Conservation (phyloP, 352 stramenopile genomes). For the Phytophthora niederhauseri region DNA sequence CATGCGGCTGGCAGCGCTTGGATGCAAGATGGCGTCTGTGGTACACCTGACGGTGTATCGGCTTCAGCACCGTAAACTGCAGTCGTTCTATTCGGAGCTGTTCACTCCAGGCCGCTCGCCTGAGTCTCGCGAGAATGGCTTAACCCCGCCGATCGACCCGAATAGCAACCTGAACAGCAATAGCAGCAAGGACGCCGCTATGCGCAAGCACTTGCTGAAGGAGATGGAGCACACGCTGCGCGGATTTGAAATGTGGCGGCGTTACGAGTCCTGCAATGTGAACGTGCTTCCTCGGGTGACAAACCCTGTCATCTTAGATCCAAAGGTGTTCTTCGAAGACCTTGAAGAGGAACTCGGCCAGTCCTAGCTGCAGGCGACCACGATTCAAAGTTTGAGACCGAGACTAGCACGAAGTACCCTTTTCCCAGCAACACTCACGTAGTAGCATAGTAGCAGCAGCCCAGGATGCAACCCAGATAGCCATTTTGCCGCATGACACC, state of each 20-base stretch:
- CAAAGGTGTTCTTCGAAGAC: conserved; percentile 75
- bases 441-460: conserved; percentile 37
- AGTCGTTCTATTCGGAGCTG: conserved; percentile 81
- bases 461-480: conserved; percentile 30
- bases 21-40: conserved; percentile 85
- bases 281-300: conserved; percentile 75
- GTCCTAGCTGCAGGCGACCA: conserved; percentile 26
- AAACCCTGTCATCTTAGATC: conserved; percentile 75
- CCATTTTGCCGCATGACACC: conserved; percentile 31
- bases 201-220: conserved; percentile 75
- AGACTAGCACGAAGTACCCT: conserved; percentile 12
- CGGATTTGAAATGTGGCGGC: conserved; percentile 89
- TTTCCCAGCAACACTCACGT: conserved; percentile 20
- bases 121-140: conserved; percentile 70
- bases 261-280: conserved; percentile 75
- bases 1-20: conserved; percentile 68
- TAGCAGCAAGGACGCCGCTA: conserved; percentile 69
- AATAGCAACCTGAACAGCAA: conserved; percentile 47
- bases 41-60: conserved; percentile 84
- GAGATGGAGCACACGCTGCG: conserved; percentile 88
- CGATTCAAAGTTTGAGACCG: conserved; percentile 16
- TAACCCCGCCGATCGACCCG: conserved; percentile 69
- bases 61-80: conserved; percentile 82
- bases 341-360: conserved; percentile 62
- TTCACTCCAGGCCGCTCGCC: conserved; percentile 80